Conservation (phyloP, 2,329 filamentous ascomycete genomes). For the Aspergillus flavus region DNA sequence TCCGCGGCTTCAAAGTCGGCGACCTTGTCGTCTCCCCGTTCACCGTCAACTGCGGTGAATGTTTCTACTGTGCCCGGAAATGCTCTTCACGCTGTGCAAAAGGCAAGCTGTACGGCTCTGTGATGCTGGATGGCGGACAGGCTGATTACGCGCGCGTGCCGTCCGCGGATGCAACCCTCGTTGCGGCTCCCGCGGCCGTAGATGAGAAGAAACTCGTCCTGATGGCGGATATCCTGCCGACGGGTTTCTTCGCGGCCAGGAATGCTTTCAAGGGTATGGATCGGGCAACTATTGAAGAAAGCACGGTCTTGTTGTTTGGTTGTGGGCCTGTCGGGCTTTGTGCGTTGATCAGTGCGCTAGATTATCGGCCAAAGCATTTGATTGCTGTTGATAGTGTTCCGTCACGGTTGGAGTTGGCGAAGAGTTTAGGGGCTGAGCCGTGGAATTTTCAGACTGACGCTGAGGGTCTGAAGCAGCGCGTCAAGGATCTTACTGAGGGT, state of each 20-base stretch:
- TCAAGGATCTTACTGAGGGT: conserved; percentile 73
- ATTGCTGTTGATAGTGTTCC: conserved; percentile 79
- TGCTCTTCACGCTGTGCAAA: conserved; percentile 75
- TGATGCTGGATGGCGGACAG: conserved; percentile 71
- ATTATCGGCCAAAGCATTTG: conserved; percentile 70
- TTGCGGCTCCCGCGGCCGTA: conserved; percentile 69
- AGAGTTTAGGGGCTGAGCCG: conserved; percentile 73
- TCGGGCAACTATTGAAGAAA: conserved; percentile 6
- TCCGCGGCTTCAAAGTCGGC: conserved; percentile 66
- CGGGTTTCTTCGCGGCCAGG: conserved; percentile 21
- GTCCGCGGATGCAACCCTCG: conserved; percentile 73
- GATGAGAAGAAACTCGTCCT: conserved; percentile 74
- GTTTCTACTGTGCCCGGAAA: conserved; percentile 79
- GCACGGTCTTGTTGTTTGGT: conserved; percentile 21
- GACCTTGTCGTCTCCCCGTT: conserved; percentile 82
- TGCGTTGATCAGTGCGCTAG: conserved; percentile 62
- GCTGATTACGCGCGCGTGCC: conserved; percentile 82
- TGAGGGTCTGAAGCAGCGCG: conserved; percentile 56
- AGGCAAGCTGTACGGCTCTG: conserved; percentile 69
- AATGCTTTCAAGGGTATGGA: conserved; percentile 18
- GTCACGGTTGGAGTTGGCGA: conserved; percentile 70
- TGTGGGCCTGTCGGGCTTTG: conserved; percentile 22
- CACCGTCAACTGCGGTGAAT: conserved; percentile 72
- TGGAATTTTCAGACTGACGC: conserved; percentile 72
- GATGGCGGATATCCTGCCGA: conserved; percentile 82